Conservation (phyloP, 2,329 filamentous ascomycete genomes). For the Xylaria sp. region DNA sequence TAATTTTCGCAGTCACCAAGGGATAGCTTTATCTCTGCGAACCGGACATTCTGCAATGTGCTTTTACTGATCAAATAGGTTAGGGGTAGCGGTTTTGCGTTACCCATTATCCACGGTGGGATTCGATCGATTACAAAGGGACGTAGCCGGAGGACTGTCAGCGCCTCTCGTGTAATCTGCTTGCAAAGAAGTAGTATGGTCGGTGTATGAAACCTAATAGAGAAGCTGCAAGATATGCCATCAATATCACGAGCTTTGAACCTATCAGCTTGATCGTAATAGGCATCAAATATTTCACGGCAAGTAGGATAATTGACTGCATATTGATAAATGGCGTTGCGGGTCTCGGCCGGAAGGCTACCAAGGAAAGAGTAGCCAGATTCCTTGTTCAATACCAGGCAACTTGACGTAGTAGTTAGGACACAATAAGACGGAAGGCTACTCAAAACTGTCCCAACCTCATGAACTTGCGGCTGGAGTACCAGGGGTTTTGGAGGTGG, state of each 20-base stretch:
- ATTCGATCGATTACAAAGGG: slow-evolving; percentile 50
- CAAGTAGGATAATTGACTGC: slow-evolving; percentile 46
- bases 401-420: background rate
- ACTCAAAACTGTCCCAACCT: slow-evolving; percentile 34
- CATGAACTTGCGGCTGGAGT: slow-evolving; percentile 36
- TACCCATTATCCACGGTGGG: slow-evolving; percentile 49
- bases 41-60: slow-evolving; percentile 48
- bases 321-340: slow-evolving; percentile 50
- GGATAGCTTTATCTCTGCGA: slow-evolving; percentile 47
- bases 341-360: slow-evolving; percentile 49
- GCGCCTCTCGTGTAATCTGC: slow-evolving; percentile 49
- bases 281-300: slow-evolving; percentile 45
- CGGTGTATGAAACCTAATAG: slow-evolving; percentile 43
- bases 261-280: slow-evolving; percentile 44
- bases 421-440: slow-evolving; percentile 39
- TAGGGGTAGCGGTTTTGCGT: slow-evolving; percentile 41
- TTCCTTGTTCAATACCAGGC: background rate
- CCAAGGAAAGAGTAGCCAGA: slow-evolving; percentile 44
- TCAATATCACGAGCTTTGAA: slow-evolving; percentile 28
- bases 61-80: slow-evolving; percentile 45
- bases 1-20: slow-evolving; percentile 45
- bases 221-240: slow-evolving; percentile 17
- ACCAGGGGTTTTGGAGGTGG: slow-evolving; percentile 29
- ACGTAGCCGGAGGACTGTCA: slow-evolving; percentile 43
- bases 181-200: slow-evolving; percentile 51